Conservation (phyloP, 2,329 filamentous ascomycete species). For the Aureobasidium subglaciale region DNA sequence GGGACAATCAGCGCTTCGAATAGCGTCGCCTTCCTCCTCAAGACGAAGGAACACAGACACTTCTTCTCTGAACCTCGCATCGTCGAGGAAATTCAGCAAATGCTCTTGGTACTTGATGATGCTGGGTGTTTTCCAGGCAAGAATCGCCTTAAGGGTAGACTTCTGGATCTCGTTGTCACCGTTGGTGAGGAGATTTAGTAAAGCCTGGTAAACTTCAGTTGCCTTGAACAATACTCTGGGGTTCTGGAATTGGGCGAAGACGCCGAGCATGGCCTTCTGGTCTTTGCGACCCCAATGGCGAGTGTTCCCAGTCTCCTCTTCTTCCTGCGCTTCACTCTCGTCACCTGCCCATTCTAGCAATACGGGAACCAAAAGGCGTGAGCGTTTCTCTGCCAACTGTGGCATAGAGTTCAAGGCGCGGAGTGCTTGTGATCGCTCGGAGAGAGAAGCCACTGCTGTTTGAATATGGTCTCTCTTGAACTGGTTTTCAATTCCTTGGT, state of each 20-base stretch:
- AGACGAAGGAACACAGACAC: slow-evolving; percentile 77
- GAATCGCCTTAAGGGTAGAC: slow-evolving; percentile 71
- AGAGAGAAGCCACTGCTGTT: slow-evolving; percentile 44
- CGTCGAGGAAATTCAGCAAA: slow-evolving; percentile 78
- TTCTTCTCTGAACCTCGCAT: slow-evolving; percentile 86
- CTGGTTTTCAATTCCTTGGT: slow-evolving; percentile 51
- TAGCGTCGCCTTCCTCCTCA: slow-evolving; percentile 49
- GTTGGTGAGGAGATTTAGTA: slow-evolving; percentile 72
- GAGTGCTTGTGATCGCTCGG: slow-evolving; percentile 69
- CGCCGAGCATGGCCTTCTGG: slow-evolving; percentile 70
- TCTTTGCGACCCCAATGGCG: slow-evolving; percentile 65
- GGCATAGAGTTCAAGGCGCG: slow-evolving; percentile 69
- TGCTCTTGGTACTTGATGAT: slow-evolving; percentile 77
- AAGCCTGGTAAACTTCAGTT: slow-evolving; percentile 65
- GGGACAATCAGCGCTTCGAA: slow-evolving; percentile 65
- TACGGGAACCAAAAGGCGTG: slow-evolving; percentile 75
- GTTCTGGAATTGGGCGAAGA: slow-evolving; percentile 82
- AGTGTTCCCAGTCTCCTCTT: background rate
- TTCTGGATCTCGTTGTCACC: slow-evolving; percentile 88
- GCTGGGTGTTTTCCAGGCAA: slow-evolving; percentile 79
- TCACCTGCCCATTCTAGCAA: slow-evolving; percentile 68
- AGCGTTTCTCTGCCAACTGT: slow-evolving; percentile 74
- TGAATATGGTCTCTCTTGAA: slow-evolving; percentile 60
- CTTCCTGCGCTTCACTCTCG: slow-evolving; percentile 14
- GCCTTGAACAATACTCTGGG: slow-evolving; percentile 75